A percentile compares a stretch with the other conserved stretches of the same genome.
Evolutionary conservation across 2,329 filamentous ascomycete genomes (phyloP).

Genomic region (Sporothrix pseudoabietina): DNA sequence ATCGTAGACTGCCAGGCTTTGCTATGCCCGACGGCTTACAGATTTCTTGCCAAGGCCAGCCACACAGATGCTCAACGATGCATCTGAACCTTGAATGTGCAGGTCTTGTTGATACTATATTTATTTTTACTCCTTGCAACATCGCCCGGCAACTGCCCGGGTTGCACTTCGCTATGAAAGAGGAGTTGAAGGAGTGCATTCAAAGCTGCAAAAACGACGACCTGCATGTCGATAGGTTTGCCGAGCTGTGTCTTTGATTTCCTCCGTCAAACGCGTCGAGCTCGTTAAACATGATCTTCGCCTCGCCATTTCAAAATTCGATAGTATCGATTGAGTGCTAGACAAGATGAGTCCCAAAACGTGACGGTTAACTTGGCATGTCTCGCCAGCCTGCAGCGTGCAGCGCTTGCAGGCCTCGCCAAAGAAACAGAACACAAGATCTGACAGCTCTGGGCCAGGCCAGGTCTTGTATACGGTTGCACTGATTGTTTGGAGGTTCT

Average conservation of each 20-base stretch:
- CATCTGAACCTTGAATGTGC: not conserved
- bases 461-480: constrained; percentile 10
- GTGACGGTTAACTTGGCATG: not conserved
- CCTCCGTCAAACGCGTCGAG: not conserved
- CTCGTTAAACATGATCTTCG: not conserved
- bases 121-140: constrained; percentile 11
- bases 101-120: not conserved
- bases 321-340: not conserved
- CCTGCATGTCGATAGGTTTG: constrained; percentile 7
- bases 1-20: not conserved
- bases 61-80: not conserved
- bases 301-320: not conserved
- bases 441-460: not conserved
- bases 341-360: constrained; percentile 10
- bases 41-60: not conserved
- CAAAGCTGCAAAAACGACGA: not conserved
- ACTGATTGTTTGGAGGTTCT: constrained; percentile 3
- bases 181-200: not conserved
- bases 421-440: constrained; percentile 8
- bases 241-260: not conserved
- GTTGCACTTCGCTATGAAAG: not conserved
- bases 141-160: not conserved
- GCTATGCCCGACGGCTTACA: not conserved
- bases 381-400: not conserved
- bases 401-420: not conserved